Evolutionary conservation across 192 early-diverging fungal species (phyloP), one percentile per base, ranked within the genome.

Genomic region (Backusella circina): DNA sequence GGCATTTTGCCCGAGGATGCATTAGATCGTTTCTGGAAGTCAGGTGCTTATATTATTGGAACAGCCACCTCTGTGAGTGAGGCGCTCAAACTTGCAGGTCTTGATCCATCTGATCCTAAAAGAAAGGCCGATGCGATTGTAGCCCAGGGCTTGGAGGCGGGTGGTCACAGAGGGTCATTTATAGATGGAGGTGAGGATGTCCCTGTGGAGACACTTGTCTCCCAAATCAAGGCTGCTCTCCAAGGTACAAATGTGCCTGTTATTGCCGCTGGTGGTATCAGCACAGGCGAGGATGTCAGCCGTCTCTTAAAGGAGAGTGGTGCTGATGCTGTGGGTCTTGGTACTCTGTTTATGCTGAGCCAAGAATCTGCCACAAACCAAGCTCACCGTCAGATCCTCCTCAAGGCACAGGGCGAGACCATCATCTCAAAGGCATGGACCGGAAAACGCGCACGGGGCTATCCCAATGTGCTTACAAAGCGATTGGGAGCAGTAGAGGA

Each of bases 1-100:
- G 79, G 79, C 13, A 41, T 61, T n/a, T 30, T 80, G 1, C 75
- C 79, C 1, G 71, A 76, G 10, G 65, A 66, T 32, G 18, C 57
- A 7, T 18, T 73, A 1, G 39, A 72, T 23, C 33, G 57, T 12
- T 70, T 80, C 36, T 64, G 67, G 51, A 18, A 67, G 23, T 67
- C 65, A 13, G 75, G 75, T 3, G 54, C 65, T 12, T 80, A 72
- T 41, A 31, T 76, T 7, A 80, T 80, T 61, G 79, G 79, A 18
- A 80, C 79, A 3, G 79, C 79, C 5, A 80, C 79, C 3, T 73
- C 71, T 31, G 79, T 80, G 13, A 47, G 69, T 26, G 79, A 80
- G 32, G 79, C 79, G 0, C 5, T 72, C 8, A 13, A 70, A 3
- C 31, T 80, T 12, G 74, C 72, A 28, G 76, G 76, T 32, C 5